These are phyloP conservation scores for Phaeomoniella chlamydospora DNA, from an alignment of 2,329 filamentous ascomycete genomes.

Conservation along the genomic window DNA sequence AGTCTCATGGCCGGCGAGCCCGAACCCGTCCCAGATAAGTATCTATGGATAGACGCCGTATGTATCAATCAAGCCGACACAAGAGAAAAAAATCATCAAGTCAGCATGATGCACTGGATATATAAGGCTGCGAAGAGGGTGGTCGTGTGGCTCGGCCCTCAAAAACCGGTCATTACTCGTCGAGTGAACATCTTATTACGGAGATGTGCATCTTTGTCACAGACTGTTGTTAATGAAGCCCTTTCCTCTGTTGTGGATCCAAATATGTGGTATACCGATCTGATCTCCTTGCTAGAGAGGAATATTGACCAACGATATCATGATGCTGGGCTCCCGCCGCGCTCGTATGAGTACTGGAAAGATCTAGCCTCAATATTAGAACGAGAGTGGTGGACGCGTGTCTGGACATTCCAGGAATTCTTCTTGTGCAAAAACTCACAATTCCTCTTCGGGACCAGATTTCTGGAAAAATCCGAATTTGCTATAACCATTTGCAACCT, in stretches of 20 bases:
- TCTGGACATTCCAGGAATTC: neutral
- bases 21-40: too few relatives aligned
- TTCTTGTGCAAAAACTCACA: neutral
- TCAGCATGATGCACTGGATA: neutral
- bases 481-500: neutral
- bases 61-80: neutral
- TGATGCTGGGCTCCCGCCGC: neutral
- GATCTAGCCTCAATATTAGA: neutral
- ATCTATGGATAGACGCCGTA: neutral
- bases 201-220: neutral
- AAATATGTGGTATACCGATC: neutral
- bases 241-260: neutral
- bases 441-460: neutral
- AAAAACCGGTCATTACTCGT: neutral
- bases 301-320: neutral
- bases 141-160: neutral
- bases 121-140: neutral
- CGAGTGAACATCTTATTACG: neutral
- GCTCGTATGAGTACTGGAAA: neutral
- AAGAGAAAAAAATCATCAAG: neutral
- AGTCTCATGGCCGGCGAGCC: too few relatives aligned
- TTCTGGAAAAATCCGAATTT: neutral
- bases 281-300: too few relatives aligned
- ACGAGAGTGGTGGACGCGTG: neutral
- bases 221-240: neutral